phyloP scores from a whole-genome alignment of 306 rosid species.

The Trifolium repens region DNA sequence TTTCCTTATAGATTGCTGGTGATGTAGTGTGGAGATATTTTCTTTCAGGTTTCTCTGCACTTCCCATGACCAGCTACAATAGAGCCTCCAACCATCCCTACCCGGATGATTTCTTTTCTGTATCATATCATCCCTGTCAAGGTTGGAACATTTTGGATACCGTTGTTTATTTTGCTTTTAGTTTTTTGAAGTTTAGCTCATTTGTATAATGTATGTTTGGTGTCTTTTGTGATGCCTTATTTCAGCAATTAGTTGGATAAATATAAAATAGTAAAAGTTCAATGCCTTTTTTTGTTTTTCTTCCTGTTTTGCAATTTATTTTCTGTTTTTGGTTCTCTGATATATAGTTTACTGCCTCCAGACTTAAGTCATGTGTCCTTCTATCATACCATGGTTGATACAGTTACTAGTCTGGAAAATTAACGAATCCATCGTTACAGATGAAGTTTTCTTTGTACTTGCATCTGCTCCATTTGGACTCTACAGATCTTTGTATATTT shows the following conservation, averaged over 20 bases:
- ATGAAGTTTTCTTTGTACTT: constrained; percentile 40
- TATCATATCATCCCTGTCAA: constrained; percentile 49
- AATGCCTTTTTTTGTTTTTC: too few species aligned
- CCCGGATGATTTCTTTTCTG: background rate
- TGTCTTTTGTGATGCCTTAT: too few species aligned
- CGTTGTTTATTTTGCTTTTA: background rate
- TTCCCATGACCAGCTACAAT: background rate
- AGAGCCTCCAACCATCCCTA: background rate
- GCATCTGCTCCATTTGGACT: constrained; percentile 54
- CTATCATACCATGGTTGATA: constrained; percentile 41
- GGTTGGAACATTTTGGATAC: constrained; percentile 45
- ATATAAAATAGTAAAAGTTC: too few species aligned
- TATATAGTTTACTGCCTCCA: constrained; percentile 36
- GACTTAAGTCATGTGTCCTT: constrained; percentile 71
- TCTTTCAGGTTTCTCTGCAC: background rate
- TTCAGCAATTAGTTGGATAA: background rate
- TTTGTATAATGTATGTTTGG: too few species aligned
- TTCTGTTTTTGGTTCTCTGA: background rate
- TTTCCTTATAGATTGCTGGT: background rate
- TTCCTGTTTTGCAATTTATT: background rate
- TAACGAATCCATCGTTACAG: constrained; percentile 50
- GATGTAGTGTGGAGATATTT: background rate
- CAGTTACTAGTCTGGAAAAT: constrained; percentile 58
- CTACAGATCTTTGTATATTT: constrained; percentile 13
- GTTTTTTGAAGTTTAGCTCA: background rate